Base-by-base conservation (phyloP, 139 green algal species). In the Edaphochlamys debaryana region DNA sequence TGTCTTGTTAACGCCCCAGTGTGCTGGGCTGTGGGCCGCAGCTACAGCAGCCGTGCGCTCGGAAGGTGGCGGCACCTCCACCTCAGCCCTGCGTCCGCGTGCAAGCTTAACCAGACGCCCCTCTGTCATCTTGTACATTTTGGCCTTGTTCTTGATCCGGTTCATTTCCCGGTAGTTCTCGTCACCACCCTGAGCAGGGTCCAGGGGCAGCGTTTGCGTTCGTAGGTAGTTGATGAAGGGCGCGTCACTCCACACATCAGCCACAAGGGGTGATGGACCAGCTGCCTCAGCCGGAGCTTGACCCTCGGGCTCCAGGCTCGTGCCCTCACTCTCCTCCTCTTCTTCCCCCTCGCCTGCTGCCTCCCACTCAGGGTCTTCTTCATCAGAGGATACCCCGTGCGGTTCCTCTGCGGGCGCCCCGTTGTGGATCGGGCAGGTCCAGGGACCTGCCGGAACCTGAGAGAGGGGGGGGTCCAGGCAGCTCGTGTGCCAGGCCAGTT, bases 1-100 rank as follows among this genome's bases (percentile, higher is more conserved):
- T 9, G 54, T 69, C 72, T 69, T 68, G 36, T 38, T 11, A 8
- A 79, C 42, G 22, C 72, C 72, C 36, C 23, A 56, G 54, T 79
- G 72, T 1, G 36, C 72, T 8, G 56, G n/a, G 23, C 27, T 54
- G 32, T 79, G 37, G 0, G 52, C 54, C 9, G 27, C 52, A 3
- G 6, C 7, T 1, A 69, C 27, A 7, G 40, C 27, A 3, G 25
- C 11, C n/a, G 27, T 9, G 0, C 54, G 36, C 72, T 68, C 54
- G 3, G 37, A 4, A 34, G 37, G 36, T 29, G 15, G 8, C 9
- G 29, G 37, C 25, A 79, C 48, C 15, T 29, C 54, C 22, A 69
- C 54, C 23, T 17, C 4, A 5, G n/a, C 23, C 50, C 34, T 4
- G 9, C 5, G 15, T 2, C 63, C n/a, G 6, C 23, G 1, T 34